phyloP scores from a whole-genome alignment of 2,329 filamentous ascomycete species.

The Neonectria neomacrospora region DNA sequence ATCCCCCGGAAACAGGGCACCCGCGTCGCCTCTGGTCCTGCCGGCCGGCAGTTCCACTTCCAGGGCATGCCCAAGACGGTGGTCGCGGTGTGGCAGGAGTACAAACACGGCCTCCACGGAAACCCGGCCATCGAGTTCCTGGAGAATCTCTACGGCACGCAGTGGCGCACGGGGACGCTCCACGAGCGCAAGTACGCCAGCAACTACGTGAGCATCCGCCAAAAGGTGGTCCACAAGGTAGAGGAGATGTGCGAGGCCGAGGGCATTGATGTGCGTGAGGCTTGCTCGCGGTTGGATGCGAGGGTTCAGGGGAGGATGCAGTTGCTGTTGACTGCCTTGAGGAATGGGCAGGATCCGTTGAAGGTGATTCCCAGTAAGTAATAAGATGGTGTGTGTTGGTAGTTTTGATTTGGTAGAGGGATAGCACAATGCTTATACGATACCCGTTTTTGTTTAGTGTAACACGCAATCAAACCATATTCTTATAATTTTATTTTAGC shows the following conservation, averaged over 20 bases:
- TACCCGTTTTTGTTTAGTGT: not conserved
- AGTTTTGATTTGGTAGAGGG: not conserved
- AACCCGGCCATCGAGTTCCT: slow-evolving; percentile 39
- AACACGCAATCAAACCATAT: too few species aligned
- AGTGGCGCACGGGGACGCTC: slow-evolving; percentile 34
- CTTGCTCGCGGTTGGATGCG: slow-evolving; percentile 32
- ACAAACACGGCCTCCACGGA: slow-evolving; percentile 36
- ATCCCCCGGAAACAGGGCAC: slow-evolving; percentile 28
- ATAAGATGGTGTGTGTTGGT: not conserved
- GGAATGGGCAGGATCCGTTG: slow-evolving; percentile 37
- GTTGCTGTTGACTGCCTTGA: slow-evolving; percentile 34
- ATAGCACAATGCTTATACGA: not conserved
- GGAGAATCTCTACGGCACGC: slow-evolving; percentile 33
- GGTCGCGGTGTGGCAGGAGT: slow-evolving; percentile 38
- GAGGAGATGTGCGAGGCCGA: slow-evolving; percentile 31
- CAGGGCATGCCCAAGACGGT: slow-evolving; percentile 41
- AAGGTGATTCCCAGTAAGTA: slow-evolving; percentile 26
- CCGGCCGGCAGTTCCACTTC: slow-evolving; percentile 34
- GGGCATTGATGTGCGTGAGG: slow-evolving; percentile 8
- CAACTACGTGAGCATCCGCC: slow-evolving; percentile 42
- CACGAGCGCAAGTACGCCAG: slow-evolving; percentile 42
- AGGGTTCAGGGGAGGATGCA: slow-evolving; percentile 41
- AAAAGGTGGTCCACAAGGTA: slow-evolving; percentile 35
- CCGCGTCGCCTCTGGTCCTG: slow-evolving; percentile 35
- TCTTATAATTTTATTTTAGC: too few species aligned